phyloP scores from a whole-genome alignment of 768 basidiomycete genomes.

The Fistulinella prunicolor region DNA sequence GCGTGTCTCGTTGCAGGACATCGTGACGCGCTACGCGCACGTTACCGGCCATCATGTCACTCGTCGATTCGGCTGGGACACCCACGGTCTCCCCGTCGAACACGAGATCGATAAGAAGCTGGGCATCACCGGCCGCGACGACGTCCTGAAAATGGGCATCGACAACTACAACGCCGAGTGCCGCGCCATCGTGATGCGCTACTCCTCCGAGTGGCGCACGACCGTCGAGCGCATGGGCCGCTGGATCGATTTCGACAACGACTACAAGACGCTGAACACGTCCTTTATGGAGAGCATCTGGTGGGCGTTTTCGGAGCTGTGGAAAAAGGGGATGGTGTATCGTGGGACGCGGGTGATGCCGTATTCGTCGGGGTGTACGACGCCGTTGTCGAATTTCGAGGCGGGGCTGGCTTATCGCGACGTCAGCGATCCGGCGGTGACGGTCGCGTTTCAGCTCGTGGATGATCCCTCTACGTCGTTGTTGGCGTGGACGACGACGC shows the following conservation, averaged over 20 bases:
- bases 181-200: constrained; percentile 95
- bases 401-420: constrained; percentile 90
- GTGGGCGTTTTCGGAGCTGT: constrained; percentile 98
- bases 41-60: constrained; percentile 90
- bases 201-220: constrained; percentile 87
- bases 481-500: constrained; percentile 98
- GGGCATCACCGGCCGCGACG: constrained; percentile 86
- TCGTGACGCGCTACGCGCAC: constrained; percentile 94
- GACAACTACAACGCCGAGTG: constrained; percentile 98
- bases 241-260: constrained; percentile 99
- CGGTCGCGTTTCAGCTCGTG: constrained; percentile 88
- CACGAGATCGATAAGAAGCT: constrained; percentile 99
- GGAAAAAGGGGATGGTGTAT: constrained; percentile 89
- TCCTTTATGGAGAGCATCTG: constrained; percentile 98
- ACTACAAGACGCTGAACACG: constrained; percentile 95
- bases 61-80: constrained; percentile 98
- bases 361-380: constrained; percentile 94
- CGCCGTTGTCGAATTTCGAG: constrained; percentile 97
- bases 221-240: constrained; percentile 98
- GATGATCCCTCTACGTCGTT: constrained; percentile 89
- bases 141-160: constrained; percentile 94
- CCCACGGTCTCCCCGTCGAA: constrained; percentile 97
- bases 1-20: constrained; percentile 60
- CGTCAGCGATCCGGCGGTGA: constrained; percentile 93
- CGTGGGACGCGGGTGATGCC: constrained; percentile 95